Percentiles rank a stretch among this genome's conserved stretches.
phyloP scores from a whole-genome alignment of 1,139 yeast species.

The Taphrina betulina region DNA sequence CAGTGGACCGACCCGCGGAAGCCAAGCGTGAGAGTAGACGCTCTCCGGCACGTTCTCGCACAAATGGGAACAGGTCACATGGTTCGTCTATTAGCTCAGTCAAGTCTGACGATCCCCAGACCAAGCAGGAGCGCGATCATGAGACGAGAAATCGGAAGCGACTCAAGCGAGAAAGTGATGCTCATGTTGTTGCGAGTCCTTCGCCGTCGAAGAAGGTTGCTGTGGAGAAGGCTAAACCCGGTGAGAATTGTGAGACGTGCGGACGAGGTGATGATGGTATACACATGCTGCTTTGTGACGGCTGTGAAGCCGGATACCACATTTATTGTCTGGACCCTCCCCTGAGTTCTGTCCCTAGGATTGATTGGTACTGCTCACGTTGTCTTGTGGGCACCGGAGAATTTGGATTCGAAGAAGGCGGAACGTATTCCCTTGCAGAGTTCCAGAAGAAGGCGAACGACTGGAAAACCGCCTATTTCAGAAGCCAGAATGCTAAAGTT shows the following conservation, averaged over 20 bases:
- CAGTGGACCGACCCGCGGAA: neutral
- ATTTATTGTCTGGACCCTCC: slow-evolving; percentile 61
- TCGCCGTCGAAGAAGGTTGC: slow-evolving; percentile 35
- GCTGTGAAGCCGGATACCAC: slow-evolving; percentile 71
- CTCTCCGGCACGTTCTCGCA: no score
- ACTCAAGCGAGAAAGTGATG: slow-evolving; percentile 37
- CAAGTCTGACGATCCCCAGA: neutral
- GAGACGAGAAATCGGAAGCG: slow-evolving; percentile 34
- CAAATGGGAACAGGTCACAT: no score
- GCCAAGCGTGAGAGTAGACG: neutral
- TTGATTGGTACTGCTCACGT: slow-evolving; percentile 75
- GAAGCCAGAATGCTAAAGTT: slow-evolving; percentile 23
- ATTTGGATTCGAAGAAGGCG: slow-evolving; percentile 81
- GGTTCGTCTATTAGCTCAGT: no score
- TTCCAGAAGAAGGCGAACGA: slow-evolving; percentile 60
- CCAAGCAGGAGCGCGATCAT: slow-evolving; percentile 5
- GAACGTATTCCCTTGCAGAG: slow-evolving; percentile 58
- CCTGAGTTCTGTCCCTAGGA: slow-evolving; percentile 51
- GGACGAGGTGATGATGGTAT: slow-evolving; percentile 53
- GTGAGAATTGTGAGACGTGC: slow-evolving; percentile 48
- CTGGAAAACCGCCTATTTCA: slow-evolving; percentile 49
- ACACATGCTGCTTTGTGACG: slow-evolving; percentile 63
- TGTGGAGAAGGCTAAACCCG: slow-evolving; percentile 35
- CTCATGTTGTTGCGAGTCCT: slow-evolving; percentile 32
- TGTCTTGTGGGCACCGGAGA: slow-evolving; percentile 86